Conservation (phyloP, 208 protist species). For the Porcisia deanei region DNA sequence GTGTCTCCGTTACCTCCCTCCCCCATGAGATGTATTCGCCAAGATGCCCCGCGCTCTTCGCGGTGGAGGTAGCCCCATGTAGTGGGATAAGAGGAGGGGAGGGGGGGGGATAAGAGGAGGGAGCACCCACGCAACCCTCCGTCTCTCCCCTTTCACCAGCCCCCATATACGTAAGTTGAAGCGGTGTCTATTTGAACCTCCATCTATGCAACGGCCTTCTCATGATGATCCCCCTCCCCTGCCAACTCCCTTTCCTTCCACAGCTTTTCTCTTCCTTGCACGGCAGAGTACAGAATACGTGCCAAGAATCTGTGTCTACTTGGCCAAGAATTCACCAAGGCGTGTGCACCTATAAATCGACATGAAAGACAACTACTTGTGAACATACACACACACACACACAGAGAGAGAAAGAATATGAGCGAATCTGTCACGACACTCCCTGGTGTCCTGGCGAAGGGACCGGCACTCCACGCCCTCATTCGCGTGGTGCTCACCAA, state of each 20-base stretch:
- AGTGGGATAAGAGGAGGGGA: neutral
- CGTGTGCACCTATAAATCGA: neutral
- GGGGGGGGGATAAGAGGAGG: neutral
- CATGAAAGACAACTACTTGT: no score
- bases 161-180: neutral
- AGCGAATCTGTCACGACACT: slow-evolving; percentile 32
- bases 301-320: neutral
- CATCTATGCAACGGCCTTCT: neutral
- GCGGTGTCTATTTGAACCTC: neutral
- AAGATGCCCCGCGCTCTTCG: neutral
- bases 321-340: neutral
- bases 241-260: neutral
- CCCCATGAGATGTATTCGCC: neutral
- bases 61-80: neutral
- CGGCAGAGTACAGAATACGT: neutral
- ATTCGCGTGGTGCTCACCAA: slow-evolving; percentile 80
- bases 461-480: slow-evolving; percentile 50
- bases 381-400: neutral
- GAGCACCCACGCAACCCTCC: neutral
- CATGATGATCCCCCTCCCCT: neutral
- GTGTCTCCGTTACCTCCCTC: neutral
- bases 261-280: neutral
- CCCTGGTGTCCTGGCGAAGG: slow-evolving; percentile 46
- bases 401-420: neutral
- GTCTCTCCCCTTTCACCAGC: neutral